phyloP scores from a whole-genome alignment of 192 early-diverging fungal species.

The Coemansia sp. region DNA sequence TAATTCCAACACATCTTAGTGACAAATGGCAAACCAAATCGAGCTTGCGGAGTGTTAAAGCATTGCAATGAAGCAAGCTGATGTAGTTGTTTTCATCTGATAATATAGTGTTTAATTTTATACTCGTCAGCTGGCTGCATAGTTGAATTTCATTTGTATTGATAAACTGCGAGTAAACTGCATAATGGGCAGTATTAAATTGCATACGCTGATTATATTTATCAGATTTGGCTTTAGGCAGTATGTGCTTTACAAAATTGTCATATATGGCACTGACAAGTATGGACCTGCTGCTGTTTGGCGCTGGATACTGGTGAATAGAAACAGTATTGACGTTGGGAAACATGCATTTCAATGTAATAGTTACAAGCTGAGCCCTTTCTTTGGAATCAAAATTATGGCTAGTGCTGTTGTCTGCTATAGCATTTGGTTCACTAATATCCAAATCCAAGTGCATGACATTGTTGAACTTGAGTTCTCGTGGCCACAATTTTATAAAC shows the following conservation, averaged over 20 bases:
- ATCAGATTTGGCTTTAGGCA: too few relatives aligned
- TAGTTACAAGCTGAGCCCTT: background rate
- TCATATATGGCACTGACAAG: background rate
- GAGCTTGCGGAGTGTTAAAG: background rate
- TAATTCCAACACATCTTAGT: background rate
- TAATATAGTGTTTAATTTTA: background rate
- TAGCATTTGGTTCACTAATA: background rate
- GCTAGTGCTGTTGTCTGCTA: too few relatives aligned
- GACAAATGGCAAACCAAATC: background rate
- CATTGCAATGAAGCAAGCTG: background rate
- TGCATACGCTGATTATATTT: too few relatives aligned
- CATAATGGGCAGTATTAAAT: background rate
- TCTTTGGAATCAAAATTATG: background rate
- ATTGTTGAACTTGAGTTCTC: background rate
- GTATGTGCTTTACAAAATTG: background rate
- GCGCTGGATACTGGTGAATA: background rate
- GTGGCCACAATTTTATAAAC: background rate
- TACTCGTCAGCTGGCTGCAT: background rate
- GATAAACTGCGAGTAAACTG: background rate
- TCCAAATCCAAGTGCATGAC: background rate
- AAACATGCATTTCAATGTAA: background rate
- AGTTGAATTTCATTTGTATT: background rate
- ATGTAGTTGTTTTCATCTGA: background rate
- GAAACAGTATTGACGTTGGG: background rate
- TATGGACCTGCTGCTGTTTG: too few relatives aligned